Evolutionary conservation across 164 flowering plant species (phyloP).

Genomic region (Litsea cubeba): DNA sequence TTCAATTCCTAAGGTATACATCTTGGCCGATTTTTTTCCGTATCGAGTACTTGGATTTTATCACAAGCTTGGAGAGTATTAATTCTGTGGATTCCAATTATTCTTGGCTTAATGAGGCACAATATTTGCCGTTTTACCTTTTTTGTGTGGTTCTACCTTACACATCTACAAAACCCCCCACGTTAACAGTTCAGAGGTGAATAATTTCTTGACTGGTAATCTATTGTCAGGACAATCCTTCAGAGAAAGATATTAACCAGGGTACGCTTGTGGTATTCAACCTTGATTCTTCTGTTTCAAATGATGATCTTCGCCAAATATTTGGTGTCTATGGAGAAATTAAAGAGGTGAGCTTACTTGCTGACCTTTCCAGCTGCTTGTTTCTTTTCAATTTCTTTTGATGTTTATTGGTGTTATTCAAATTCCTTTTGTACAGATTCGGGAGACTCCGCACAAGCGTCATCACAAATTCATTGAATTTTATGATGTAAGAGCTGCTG

Average conservation of each 20-base stretch:
- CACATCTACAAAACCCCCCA: background rate
- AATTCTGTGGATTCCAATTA: background rate
- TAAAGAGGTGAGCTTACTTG: conserved; percentile 45
- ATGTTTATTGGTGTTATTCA: background rate
- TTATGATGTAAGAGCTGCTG: conserved; percentile 62
- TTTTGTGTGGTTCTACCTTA: background rate
- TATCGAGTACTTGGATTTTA: background rate
- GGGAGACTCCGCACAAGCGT: conserved; percentile 44
- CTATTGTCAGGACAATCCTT: conserved; percentile 51
- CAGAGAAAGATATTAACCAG: conserved; percentile 65
- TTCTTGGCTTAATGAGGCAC: background rate
- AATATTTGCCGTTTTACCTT: background rate
- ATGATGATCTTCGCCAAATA: conserved; percentile 59
- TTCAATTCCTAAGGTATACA: conserved; percentile 71
- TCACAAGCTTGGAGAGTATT: background rate
- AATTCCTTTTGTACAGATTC: conserved; percentile 43
- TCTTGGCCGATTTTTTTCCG: background rate
- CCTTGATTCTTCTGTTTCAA: conserved; percentile 71
- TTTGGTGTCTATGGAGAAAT: conserved; percentile 80
- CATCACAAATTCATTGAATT: conserved; percentile 53
- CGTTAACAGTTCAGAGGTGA: background rate
- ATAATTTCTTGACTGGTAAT: conserved; percentile 4
- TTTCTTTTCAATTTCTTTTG: background rate
- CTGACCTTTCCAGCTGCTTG: background rate
- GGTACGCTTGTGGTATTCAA: conserved; percentile 64